Base-by-base conservation (phyloP, 1,284 basidiomycete genomes). In the Omphalotus olearius region DNA sequence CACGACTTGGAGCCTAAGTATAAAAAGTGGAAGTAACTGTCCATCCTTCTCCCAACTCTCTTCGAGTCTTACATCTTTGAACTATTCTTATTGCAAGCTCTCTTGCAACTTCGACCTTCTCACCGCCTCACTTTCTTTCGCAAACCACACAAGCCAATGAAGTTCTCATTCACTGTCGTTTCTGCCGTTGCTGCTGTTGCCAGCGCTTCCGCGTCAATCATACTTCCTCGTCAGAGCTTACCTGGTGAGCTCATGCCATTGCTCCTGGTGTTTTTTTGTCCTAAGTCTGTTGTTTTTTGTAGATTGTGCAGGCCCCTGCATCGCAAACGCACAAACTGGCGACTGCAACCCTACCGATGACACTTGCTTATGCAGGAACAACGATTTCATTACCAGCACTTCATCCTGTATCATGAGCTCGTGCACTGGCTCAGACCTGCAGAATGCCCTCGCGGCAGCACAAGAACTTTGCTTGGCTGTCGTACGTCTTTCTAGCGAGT, bases 221-320 rank as follows among this genome's bases (percentile, higher is more conserved):
- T 55, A 13, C 23, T 44, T 37, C 66, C 44, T 66, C 75, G 54
- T 52, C 42, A 55, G 37, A 41, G 39, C 52, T 63, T 74, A 57
- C 75, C 76, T 18, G 47, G 74, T 75, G 57, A 33, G 30, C 9
- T 13, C 23, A 23, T 3, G 5, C 9, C 3, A 33, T 9, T 13
- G 30, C 9, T 7, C 7, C 13, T 7, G 25, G 69, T 36, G 30
- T 42, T 43, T 20, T 23, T 25, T 23, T n/a, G 6, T 13, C 4
- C 18, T 36, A 10, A 25, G 10, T 13, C 13, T 43, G 2, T 20
- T 25, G 10, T 40, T 25, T 13, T 35, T 35, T 18, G 35, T 59
- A 84, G 83, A 17, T 50, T 85, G 83, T 59, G 73, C 79, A 3
- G 25, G 46, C 6, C 2, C 63, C n/a, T 85, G 83, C 64, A 58